Percentiles rank a stretch among this genome's conserved stretches.
Conservation (phyloP, 768 basidiomycete species). For the Lyophyllum decastes region DNA sequence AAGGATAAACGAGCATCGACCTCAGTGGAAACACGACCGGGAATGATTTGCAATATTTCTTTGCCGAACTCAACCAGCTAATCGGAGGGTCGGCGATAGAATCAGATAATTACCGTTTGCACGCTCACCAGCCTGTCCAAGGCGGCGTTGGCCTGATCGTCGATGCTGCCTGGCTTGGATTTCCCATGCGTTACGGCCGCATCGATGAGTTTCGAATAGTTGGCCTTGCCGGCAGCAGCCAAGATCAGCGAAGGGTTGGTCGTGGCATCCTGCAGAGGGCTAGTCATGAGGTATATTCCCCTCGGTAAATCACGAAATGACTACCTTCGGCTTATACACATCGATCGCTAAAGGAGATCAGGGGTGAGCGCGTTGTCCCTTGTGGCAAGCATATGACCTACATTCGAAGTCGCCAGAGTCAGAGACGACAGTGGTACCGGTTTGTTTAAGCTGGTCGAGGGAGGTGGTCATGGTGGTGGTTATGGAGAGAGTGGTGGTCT, state of each 20-base stretch:
- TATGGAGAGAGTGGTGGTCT: constrained; percentile 8
- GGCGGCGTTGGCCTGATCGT: constrained; percentile 76
- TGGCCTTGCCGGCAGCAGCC: constrained; percentile 87
- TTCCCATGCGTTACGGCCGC: constrained; percentile 75
- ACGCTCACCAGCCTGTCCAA: constrained; percentile 82
- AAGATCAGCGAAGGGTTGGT: constrained; percentile 97
- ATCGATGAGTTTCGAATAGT: constrained; percentile 82
- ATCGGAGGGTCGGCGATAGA: not conserved
- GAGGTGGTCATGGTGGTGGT: constrained; percentile 74
- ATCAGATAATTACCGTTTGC: not conserved
- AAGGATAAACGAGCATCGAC: constrained; percentile 98
- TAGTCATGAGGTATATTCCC: constrained; percentile 1
- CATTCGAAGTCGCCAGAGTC: constrained; percentile 97
- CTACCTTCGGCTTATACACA: constrained; percentile 91
- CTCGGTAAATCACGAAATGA: not conserved
- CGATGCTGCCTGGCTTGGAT: constrained; percentile 75
- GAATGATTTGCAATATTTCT: constrained; percentile 93
- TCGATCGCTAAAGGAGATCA: constrained; percentile 69
- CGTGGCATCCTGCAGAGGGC: constrained; percentile 77
- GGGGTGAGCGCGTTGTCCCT: constrained; percentile 15
- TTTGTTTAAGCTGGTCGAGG: constrained; percentile 82
- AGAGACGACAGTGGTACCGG: constrained; percentile 94
- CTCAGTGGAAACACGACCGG: constrained; percentile 98
- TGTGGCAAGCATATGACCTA: constrained; percentile 28
- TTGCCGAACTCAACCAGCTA: constrained; percentile 98